Percentiles rank a stretch among this genome's conserved stretches.
Conservation (phyloP, 805 yeast species). For the Ogataea thermomethanolica region DNA sequence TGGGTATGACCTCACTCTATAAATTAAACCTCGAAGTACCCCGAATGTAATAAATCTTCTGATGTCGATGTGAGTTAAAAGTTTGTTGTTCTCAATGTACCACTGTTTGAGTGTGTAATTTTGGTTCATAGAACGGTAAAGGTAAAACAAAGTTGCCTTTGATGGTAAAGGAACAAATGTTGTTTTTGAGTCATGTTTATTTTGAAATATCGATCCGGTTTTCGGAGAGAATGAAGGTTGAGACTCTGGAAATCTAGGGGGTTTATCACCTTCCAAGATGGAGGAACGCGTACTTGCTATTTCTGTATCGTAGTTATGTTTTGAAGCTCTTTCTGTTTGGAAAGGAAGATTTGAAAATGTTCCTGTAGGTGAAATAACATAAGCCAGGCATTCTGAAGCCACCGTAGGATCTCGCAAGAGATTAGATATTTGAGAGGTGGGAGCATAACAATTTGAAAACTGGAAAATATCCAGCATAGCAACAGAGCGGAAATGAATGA, state of each 20-base stretch:
- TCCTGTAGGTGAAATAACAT: conserved; percentile 52
- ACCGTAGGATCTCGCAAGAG: conserved; percentile 63
- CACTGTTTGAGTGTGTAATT: conserved; percentile 78
- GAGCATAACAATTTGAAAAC: conserved; percentile 82
- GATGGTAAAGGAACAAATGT: conserved; percentile 46
- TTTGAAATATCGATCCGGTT: conserved; percentile 7
- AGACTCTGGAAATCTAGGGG: conserved; percentile 8
- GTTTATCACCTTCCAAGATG: conserved; percentile 11
- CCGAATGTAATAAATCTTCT: conserved; percentile 88
- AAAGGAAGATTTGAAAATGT: conserved; percentile 35
- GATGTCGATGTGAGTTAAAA: conserved; percentile 66
- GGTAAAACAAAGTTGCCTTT: conserved; percentile 60
- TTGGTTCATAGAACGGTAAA: conserved; percentile 75
- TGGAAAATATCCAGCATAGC: conserved; percentile 84
- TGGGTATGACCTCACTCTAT: conserved; percentile 78
- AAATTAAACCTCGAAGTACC: conserved; percentile 72
- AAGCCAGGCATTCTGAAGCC: conserved; percentile 82
- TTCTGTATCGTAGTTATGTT: conserved; percentile 24
- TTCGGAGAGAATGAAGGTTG: conserved; percentile 15
- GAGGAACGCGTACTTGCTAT: conserved; percentile 19
- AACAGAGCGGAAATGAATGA: conserved; percentile 85
- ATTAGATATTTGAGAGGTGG: conserved; percentile 70
- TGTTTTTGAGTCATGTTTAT: conserved; percentile 6
- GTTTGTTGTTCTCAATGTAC: conserved; percentile 63
- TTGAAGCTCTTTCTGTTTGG: conserved; percentile 27